Evolutionary conservation across 2,329 filamentous ascomycete species (phyloP).

Genomic region (Sclerotinia nivalis): DNA sequence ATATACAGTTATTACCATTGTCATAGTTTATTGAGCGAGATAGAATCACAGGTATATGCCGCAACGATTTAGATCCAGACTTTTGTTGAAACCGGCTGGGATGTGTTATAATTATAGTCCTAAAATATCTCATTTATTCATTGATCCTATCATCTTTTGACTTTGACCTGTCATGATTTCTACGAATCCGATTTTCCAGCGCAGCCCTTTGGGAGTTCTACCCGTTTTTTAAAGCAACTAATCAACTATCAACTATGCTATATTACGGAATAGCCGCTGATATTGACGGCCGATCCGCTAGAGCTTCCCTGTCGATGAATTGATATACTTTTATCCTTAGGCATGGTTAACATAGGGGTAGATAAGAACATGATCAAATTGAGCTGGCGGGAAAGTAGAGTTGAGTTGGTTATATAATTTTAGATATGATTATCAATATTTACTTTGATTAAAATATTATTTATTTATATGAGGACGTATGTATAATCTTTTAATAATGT

Average conservation of each 20-base stretch:
- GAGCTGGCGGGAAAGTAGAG: too few relatives aligned
- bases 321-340: too few relatives aligned
- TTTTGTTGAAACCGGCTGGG: background rate
- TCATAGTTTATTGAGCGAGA: constrained; percentile 2
- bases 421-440: too few relatives aligned
- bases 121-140: background rate
- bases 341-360: too few relatives aligned
- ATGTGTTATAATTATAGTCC: background rate
- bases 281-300: background rate
- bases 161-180: too few relatives aligned
- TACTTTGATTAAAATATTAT: too few relatives aligned
- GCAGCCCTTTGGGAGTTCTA: background rate
- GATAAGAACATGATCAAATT: too few relatives aligned
- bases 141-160: background rate
- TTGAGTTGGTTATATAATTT: too few relatives aligned
- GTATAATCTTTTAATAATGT: too few relatives aligned
- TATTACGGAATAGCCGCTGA: background rate
- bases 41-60: background rate
- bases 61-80: background rate
- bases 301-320: too few relatives aligned
- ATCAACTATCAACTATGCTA: background rate
- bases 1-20: background rate
- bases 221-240: background rate
- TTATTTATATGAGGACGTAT: too few relatives aligned
- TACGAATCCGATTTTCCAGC: background rate